Evolutionary conservation across 2,329 filamentous ascomycete species (phyloP), one percentile per base, ranked within the genome.

Genomic region (Alternaria sp.): DNA sequence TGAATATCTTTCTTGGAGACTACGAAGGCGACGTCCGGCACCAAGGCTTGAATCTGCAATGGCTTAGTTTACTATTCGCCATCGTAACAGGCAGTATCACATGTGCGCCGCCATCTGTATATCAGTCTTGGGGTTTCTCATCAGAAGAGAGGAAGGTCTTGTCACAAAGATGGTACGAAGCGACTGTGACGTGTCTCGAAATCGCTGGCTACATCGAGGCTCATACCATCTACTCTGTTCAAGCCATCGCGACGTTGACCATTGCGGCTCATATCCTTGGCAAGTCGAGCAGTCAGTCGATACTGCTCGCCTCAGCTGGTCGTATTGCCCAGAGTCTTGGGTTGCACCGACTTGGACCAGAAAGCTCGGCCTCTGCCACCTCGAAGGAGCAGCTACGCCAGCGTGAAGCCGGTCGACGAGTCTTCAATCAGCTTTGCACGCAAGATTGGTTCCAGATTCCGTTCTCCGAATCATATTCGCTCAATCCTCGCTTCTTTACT

Each of bases 251-350:
- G 2, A 82, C 80, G 2, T 70, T 83, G 23, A 84, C 83, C 6
- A 82, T 84, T 20, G 78, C 81, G 7, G 83, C 82, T 3, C 84
- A 85, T 61, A 72, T 81, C n/a, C 72, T 85, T 2, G 84, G 83
- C 2, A 79, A 78, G 23, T 83, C 82, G 6, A 83, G 81, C 63
- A 80, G 78, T 18, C 82, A 84, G 53, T 82, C 79, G 1, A 79
- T 84, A 4, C 75, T 83, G 6, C 75, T 85, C 5, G 82, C 82
- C 2, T 78, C 82, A 0, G 83, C 81, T 5, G 75, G 82, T 6
- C 79, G 83, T 9, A 83, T 86, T 28, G 83, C 82, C 4, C 83
- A 85, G 61, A 79, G 79, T 8, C 74, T 85, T 0, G 83, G 83
- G 0, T 72, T 86, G 4, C 83, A 85, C 55, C 74, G 79, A 23